Evolutionary conservation across 139 green algal genomes (phyloP).

Genomic region (Chlorella sp.): DNA sequence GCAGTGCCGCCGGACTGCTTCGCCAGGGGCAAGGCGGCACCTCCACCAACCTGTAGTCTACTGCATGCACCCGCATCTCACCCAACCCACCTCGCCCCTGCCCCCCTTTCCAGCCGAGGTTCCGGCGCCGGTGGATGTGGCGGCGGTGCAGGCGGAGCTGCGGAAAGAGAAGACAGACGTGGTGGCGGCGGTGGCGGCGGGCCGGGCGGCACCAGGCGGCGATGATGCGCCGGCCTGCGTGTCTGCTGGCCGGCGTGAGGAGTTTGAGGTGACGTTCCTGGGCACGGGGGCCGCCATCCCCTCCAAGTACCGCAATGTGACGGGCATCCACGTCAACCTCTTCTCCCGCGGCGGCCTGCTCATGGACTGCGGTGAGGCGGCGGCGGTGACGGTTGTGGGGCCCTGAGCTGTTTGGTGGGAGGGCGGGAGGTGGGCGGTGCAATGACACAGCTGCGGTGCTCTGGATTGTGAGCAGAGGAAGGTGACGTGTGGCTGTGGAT

Average conservation of each 20-base stretch:
- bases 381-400: background rate
- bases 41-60: background rate
- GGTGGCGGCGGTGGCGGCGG: background rate
- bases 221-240: constrained; percentile 22
- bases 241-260: constrained; percentile 1
- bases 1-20: background rate
- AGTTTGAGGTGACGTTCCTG: constrained; percentile 65
- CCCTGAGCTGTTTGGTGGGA: too few species aligned
- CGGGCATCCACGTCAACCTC: constrained; percentile 80
- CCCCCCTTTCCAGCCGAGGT: constrained; percentile 10
- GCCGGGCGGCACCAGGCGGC: background rate
- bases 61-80: background rate
- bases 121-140: constrained; percentile 23
- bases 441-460: too few species aligned
- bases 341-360: constrained; percentile 78
- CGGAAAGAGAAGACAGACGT: constrained; percentile 34
- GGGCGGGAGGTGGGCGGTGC: too few species aligned
- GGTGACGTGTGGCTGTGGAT: too few species aligned
- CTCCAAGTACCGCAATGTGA: constrained; percentile 97
- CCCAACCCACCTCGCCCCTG: background rate
- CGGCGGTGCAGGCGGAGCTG: constrained; percentile 26
- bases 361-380: constrained; percentile 79
- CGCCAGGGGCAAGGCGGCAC: background rate
- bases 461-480: too few species aligned
- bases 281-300: constrained; percentile 80